Evolutionary conservation across 306 rosid species (phyloP).

Genomic region (Sechiopsis laciniata): DNA sequence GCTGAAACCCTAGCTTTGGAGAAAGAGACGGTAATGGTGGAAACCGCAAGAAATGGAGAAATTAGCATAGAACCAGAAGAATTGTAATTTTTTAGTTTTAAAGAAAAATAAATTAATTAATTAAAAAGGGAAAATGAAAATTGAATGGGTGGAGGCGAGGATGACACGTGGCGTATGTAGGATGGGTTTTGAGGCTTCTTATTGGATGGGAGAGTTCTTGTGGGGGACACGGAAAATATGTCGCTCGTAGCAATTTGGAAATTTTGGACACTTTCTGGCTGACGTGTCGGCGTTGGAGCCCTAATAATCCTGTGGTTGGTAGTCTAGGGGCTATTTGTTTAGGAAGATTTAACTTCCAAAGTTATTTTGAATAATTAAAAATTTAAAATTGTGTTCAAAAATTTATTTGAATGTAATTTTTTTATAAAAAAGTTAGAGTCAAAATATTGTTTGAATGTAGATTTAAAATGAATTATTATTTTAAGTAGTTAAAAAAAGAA

Average conservation of each 20-base stretch:
- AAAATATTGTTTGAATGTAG: too few species aligned
- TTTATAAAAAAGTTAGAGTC: too few species aligned
- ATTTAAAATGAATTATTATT: too few species aligned
- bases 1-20: constrained; percentile 6
- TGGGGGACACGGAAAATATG: background rate
- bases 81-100: background rate
- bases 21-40: constrained; percentile 8
- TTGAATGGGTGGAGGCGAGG: constrained; percentile 42
- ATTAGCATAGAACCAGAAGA: constrained; percentile 7
- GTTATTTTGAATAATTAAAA: too few species aligned
- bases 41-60: constrained; percentile 7
- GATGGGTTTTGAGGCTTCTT: constrained; percentile 40
- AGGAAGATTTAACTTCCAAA: too few species aligned
- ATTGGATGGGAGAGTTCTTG: constrained; percentile 43
- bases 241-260: background rate
- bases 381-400: too few species aligned
- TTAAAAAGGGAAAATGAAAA: background rate
- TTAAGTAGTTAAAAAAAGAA: too few species aligned
- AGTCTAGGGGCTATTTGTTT: too few species aligned
- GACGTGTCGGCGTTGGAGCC: constrained; percentile 12
- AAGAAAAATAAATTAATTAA: constrained; percentile 13
- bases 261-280: constrained; percentile 14
- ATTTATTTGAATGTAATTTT: too few species aligned
- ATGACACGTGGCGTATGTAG: constrained; percentile 56
- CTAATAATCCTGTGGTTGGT: background rate